Base-by-base conservation (phyloP, 305 asterid genomes). In the Ilex paraguariensis region DNA sequence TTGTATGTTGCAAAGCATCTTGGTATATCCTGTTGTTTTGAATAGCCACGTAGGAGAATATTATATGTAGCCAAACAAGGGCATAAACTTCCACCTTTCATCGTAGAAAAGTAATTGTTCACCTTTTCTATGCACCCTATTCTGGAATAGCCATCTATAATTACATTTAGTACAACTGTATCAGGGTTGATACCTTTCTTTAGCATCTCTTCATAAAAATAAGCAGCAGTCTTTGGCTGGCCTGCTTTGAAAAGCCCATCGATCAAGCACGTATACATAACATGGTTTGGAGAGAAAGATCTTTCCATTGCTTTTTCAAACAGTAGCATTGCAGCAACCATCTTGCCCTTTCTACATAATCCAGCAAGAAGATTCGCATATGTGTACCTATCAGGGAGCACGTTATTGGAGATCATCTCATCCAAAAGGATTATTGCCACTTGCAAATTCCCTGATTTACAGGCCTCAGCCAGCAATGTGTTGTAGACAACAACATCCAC, bases 81-180 rank as follows among this genome's bases (percentile, higher is more conserved):
- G 45, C 62, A 50, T 61, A 85, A 63, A 54, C 63, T 63, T 63
- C 54, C 59, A 14, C 46, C 54, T 1, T 68, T 81, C 86, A 82
- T 76, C 65, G 71, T 57, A 17, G 77, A 75, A 49, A 85, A 51
- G 62, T 72, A 59, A 51, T 77, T 31, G 33, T 72, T 59, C 75
- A 78, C 72, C 77, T 76, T 75, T 45, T 59, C 76, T 67, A 75
- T 53, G 32, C 82, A 75, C 46, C 95, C 88, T 33, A 65, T 62
- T 78, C 90, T 87, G 15, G 89, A 85, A 75, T 76, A 83, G 14
- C 97, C 97, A 78, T 87, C 85, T 61, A 91, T 59, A 62, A 78
- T 79, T 40, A 87, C 70, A 76, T 91, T 91, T 44, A 85, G 44
- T 16, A 85, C 80, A 61, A 80, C 68, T 13, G 78, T 74, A 70